phyloP scores from a whole-genome alignment of 169 alveolate species.

The Neospora caninum region DNA sequence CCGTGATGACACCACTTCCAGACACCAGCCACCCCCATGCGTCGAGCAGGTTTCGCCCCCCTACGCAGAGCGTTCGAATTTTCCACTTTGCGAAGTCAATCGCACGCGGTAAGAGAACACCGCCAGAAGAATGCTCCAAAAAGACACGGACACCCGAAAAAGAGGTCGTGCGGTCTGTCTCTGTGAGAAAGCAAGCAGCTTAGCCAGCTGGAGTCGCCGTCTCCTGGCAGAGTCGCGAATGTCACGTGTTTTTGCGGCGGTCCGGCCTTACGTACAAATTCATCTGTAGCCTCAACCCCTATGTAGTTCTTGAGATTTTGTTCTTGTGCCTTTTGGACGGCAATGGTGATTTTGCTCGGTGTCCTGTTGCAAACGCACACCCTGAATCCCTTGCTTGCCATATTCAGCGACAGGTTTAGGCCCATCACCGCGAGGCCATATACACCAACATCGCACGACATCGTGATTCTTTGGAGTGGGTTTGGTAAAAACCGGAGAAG shows the following conservation, averaged over 20 bases:
- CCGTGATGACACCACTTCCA: too few species aligned
- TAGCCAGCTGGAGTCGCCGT: too few species aligned
- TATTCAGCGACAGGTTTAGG: slow-evolving; percentile 79
- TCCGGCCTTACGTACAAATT: slow-evolving; percentile 69
- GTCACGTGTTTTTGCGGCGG: too few species aligned
- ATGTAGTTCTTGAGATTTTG: slow-evolving; percentile 53
- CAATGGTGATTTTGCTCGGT: slow-evolving; percentile 63
- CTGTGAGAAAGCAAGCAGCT: too few species aligned
- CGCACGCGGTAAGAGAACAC: neutral
- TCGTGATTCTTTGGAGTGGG: neutral
- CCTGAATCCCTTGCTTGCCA: slow-evolving; percentile 79
- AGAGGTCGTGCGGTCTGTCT: too few species aligned
- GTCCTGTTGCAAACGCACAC: slow-evolving; percentile 82
- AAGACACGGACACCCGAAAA: too few species aligned
- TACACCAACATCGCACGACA: slow-evolving; percentile 79
- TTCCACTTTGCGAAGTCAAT: neutral
- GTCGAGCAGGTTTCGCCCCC: too few species aligned
- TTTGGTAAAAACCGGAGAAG: neutral
- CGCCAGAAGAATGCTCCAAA: too few species aligned
- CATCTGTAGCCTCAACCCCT: slow-evolving; percentile 71
- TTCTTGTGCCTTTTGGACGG: slow-evolving; percentile 73
- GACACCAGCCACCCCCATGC: too few species aligned
- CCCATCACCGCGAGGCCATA: slow-evolving; percentile 89
- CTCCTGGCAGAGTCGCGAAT: too few species aligned
- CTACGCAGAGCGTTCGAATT: too few species aligned